phyloP scores from a whole-genome alignment of 306 rosid genomes.

The Rosa chinensis region DNA sequence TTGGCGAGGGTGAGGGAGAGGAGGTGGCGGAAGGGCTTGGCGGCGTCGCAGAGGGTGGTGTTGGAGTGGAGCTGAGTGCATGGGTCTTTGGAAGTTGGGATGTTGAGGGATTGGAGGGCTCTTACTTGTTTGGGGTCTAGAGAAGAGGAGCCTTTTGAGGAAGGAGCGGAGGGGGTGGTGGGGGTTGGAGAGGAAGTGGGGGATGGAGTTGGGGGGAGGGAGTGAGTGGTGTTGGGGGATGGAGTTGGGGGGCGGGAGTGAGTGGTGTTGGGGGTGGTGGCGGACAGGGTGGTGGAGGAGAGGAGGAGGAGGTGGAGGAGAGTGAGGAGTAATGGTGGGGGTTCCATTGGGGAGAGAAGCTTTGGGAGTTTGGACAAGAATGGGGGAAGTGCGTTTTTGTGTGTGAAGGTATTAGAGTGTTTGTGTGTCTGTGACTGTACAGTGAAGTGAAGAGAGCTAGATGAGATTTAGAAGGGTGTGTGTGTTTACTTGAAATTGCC shows the following conservation, averaged over 20 bases:
- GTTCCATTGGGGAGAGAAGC: slow-evolving; percentile 26
- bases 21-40: slow-evolving; percentile 83
- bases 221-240: slow-evolving; percentile 14
- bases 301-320: slow-evolving; percentile 24
- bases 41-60: slow-evolving; percentile 65
- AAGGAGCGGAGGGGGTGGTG: slow-evolving; percentile 18
- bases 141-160: slow-evolving; percentile 31
- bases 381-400: neutral
- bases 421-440: neutral
- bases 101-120: slow-evolving; percentile 86
- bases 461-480: neutral
- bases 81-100: slow-evolving; percentile 81
- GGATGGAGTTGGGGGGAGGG: slow-evolving; percentile 1
- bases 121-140: slow-evolving; percentile 85
- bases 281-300: slow-evolving; percentile 18
- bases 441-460: neutral
- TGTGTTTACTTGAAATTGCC: neutral
- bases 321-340: slow-evolving; percentile 16
- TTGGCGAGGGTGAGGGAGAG: slow-evolving; percentile 64
- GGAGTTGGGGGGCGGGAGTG: neutral
- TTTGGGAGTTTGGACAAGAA: neutral
- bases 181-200: slow-evolving; percentile 26
- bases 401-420: neutral
- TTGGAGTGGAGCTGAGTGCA: slow-evolving; percentile 54
- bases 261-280: slow-evolving; percentile 11